Evolutionary conservation across 495 filamentous ascomycete genomes (phyloP), one percentile per base, ranked within the genome.

Genomic region (Podospora conica): DNA sequence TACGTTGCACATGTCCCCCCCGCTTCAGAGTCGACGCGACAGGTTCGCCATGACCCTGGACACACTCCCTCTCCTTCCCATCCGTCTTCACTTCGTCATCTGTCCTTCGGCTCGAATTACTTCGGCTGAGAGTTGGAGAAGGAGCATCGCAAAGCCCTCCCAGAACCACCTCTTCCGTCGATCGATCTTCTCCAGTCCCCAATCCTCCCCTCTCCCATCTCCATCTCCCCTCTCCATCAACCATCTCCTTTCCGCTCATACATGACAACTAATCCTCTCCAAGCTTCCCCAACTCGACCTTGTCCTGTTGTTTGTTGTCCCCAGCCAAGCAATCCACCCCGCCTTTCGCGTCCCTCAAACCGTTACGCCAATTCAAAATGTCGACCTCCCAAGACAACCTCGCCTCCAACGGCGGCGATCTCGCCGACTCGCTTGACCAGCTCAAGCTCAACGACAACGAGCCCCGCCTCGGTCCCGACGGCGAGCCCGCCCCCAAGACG

Each of bases 401-500:
- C 58, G 61, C 76, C 55, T 64, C 76, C 64, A 80, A 79, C 66
- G 79, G 75, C 63, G 71, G 66, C 66, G 77, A 81, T n/a, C 79
- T 88, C 70, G 68, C 76, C 59, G 84, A 87, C 55, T 73, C 80
- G 61, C 63, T 82, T 53, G 79, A 82, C 29, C 76, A 78, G 48
- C 73, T 83, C 25, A 82, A 83, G 63, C 69, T 84, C 60, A 70
- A 72, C 40, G 80, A 81, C 54, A 80, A 83, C 31, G 86, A 88
- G 63, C 77, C 84, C 29, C 84, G 84, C 63, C 68, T 87, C 53
- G 85, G 85, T 21, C 87, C 85, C 23, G 88, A 91, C 61, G 85
- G 89, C 53, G 89, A 91, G 69, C 80, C 85, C 61, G 84, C 85
- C 24, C 90, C 89, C 63, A 90, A 89, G 83, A 96, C 94, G 40